Percentiles rank a stretch among this genome's conserved stretches.
These are phyloP conservation scores for Epichloe glyceriae DNA, from an alignment of 2,329 filamentous ascomycete species.

Conservation along the genomic window DNA sequence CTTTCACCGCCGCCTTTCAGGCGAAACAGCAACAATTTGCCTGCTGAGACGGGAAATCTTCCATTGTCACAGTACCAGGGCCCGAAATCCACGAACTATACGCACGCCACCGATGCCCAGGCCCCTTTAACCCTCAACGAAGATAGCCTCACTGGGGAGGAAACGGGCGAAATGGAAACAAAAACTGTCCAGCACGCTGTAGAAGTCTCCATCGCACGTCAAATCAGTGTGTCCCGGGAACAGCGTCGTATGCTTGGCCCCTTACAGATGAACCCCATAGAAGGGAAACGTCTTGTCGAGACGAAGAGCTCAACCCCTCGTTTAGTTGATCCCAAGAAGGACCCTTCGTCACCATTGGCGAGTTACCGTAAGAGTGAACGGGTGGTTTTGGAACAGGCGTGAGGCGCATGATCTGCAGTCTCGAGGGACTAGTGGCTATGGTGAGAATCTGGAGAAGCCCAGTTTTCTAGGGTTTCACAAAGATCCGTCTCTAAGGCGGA, in stretches of 20 bases:
- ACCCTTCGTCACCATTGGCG: constrained; percentile 17
- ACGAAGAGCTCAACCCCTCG: constrained; percentile 32
- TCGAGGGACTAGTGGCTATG: not conserved
- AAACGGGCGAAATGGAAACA: constrained; percentile 9
- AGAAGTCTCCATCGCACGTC: constrained; percentile 53
- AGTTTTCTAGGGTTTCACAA: not conserved
- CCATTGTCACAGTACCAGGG: not conserved
- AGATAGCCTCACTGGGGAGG: not conserved
- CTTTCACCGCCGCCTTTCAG: not conserved
- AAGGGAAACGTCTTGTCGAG: constrained; percentile 15
- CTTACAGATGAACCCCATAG: constrained; percentile 21
- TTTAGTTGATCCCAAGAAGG: constrained; percentile 26
- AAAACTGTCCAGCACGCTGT: constrained; percentile 39
- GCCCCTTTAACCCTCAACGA: not conserved
- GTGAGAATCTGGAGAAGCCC: not conserved
- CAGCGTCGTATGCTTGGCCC: constrained; percentile 48
- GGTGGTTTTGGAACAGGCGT: constrained; percentile 36
- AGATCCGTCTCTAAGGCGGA: not conserved
- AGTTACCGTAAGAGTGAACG: constrained; percentile 39
- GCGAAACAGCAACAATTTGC: not conserved
- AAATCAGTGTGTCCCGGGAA: constrained; percentile 51
- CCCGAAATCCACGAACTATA: not conserved
- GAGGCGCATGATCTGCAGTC: constrained; percentile 4
- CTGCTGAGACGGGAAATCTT: not conserved
- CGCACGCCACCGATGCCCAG: not conserved